Evolutionary conservation across 768 basidiomycete genomes (phyloP).

Genomic region (Pleurotus pulmonarius): DNA sequence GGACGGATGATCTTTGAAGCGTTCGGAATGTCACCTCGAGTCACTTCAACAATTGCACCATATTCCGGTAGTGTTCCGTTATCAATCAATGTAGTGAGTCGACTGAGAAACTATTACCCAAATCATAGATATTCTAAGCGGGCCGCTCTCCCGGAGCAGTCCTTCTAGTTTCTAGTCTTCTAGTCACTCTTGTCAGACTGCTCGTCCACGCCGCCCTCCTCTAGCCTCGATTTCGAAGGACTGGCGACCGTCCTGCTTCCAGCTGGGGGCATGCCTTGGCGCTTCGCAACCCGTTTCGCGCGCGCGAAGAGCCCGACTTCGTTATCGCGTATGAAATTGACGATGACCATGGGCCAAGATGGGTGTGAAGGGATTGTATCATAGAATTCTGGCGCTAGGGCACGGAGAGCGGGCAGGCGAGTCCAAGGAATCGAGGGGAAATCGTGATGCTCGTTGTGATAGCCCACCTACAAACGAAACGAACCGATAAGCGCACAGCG

Average conservation of each 20-base stretch:
- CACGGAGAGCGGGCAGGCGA: constrained; percentile 75
- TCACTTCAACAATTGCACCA: no score
- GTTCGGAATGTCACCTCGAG: no score
- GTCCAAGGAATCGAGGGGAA: constrained; percentile 98
- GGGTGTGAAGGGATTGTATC: constrained; percentile 83
- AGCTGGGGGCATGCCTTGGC: background rate
- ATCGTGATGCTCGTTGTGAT: constrained; percentile 99
- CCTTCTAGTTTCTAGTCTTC: background rate
- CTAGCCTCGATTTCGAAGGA: background rate
- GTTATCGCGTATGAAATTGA: constrained; percentile 89
- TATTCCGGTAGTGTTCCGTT: background rate
- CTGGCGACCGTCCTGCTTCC: background rate
- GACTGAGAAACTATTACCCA: constrained; percentile 1
- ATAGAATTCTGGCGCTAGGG: constrained; percentile 90
- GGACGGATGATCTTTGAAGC: no score
- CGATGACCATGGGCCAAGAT: constrained; percentile 92
- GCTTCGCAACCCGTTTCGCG: constrained; percentile 68
- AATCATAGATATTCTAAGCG: background rate
- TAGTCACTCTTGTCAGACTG: constrained; percentile 6
- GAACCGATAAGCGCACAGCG: constrained; percentile 3
- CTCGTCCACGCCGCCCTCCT: background rate
- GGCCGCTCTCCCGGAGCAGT: no score
- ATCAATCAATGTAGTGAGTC: background rate
- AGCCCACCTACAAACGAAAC: constrained; percentile 67
- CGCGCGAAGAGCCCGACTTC: constrained; percentile 88